Evolutionary conservation across 1,284 basidiomycete species (phyloP).

Genomic region (Cryptococcus maquisensis): DNA sequence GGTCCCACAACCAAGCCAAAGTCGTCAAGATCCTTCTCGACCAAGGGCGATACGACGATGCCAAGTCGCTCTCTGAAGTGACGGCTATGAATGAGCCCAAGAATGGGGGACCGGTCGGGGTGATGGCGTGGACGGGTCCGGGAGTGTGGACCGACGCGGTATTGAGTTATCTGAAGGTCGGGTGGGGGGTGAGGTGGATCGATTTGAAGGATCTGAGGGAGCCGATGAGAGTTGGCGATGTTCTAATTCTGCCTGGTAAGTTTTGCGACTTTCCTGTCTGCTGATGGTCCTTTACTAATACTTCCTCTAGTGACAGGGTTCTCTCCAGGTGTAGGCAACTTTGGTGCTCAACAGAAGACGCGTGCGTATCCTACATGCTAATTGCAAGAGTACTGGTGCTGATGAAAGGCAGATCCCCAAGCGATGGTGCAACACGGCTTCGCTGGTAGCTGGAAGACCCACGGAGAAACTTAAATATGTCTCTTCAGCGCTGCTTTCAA

Average conservation of each 20-base stretch:
- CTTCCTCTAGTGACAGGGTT: slow-evolving; percentile 46
- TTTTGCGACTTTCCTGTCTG: neutral
- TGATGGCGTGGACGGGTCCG: slow-evolving; percentile 48
- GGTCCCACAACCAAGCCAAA: slow-evolving; percentile 25
- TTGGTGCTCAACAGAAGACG: slow-evolving; percentile 29
- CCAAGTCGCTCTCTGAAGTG: slow-evolving; percentile 19
- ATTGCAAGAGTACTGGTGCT: neutral
- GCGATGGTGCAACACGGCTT: slow-evolving; percentile 47
- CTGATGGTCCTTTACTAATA: neutral
- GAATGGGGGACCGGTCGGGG: slow-evolving; percentile 42
- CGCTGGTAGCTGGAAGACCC: slow-evolving; percentile 16
- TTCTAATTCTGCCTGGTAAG: slow-evolving; percentile 43
- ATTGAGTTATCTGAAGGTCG: slow-evolving; percentile 38
- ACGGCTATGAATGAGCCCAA: slow-evolving; percentile 28
- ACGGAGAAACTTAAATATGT: neutral
- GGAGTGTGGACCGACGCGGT: slow-evolving; percentile 48
- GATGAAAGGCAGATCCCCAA: slow-evolving; percentile 26
- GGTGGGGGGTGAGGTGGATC: slow-evolving; percentile 42
- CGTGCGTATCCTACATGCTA: slow-evolving; percentile 22
- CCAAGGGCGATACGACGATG: slow-evolving; percentile 24
- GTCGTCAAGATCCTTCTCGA: slow-evolving; percentile 18
- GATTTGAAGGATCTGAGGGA: slow-evolving; percentile 36
- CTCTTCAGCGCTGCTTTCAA: neutral
- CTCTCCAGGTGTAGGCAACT: slow-evolving; percentile 48
- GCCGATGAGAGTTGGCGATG: slow-evolving; percentile 46